Conservation (phyloP, 2,329 filamentous ascomycete species). For the Catunica adiposa region DNA sequence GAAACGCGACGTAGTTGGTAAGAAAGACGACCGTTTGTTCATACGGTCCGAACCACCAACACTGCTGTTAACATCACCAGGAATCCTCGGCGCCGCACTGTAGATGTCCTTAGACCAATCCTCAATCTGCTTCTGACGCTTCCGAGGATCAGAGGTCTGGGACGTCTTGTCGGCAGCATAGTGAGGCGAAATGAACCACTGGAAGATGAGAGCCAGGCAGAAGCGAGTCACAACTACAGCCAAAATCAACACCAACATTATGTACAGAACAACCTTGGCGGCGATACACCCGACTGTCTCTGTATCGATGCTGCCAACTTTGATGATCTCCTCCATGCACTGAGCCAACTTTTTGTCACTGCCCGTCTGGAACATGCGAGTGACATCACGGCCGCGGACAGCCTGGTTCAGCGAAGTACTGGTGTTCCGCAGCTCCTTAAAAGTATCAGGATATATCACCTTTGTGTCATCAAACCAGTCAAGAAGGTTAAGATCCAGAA, state of each 20-base stretch:
- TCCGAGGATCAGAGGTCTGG: slow-evolving; percentile 62
- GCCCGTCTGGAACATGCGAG: slow-evolving; percentile 65
- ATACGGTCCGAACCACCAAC: slow-evolving; percentile 48
- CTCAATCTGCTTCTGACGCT: slow-evolving; percentile 84
- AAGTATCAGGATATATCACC: slow-evolving; percentile 58
- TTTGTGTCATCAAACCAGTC: slow-evolving; percentile 77
- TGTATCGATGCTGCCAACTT: slow-evolving; percentile 88
- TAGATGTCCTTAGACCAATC: slow-evolving; percentile 98
- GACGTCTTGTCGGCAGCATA: slow-evolving; percentile 78
- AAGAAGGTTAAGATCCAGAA: slow-evolving; percentile 76
- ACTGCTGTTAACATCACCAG: slow-evolving; percentile 54
- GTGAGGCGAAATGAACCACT: slow-evolving; percentile 84
- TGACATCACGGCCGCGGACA: slow-evolving; percentile 74
- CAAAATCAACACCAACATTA: slow-evolving; percentile 80
- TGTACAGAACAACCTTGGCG: slow-evolving; percentile 89
- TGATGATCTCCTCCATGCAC: slow-evolving; percentile 86
- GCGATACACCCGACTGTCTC: slow-evolving; percentile 95
- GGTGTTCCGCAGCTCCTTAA: slow-evolving; percentile 62
- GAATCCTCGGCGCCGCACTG: slow-evolving; percentile 66
- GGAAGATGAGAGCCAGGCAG: slow-evolving; percentile 73
- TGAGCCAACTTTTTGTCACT: slow-evolving; percentile 67
- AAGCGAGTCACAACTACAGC: slow-evolving; percentile 79
- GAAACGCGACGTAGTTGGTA: slow-evolving; percentile 89
- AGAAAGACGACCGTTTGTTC: slow-evolving; percentile 73
- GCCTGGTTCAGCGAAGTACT: slow-evolving; percentile 39